These are phyloP conservation scores for Scytalidium sp. DNA, from an alignment of 2,329 filamentous ascomycete genomes.

Conservation along the genomic window DNA sequence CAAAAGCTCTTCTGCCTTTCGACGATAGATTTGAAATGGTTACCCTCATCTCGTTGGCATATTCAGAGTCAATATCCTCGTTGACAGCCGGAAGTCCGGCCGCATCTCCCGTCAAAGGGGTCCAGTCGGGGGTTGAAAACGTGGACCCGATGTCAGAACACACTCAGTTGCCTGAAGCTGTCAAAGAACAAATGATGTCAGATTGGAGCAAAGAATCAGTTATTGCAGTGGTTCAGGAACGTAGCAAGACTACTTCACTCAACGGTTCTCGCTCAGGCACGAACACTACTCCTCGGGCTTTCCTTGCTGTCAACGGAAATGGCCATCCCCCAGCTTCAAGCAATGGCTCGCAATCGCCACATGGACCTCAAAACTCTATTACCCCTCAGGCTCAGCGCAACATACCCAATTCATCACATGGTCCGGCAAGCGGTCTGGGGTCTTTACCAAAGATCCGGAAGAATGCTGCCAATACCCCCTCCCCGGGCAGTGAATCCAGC, in stretches of 20 bases:
- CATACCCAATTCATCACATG: constrained; percentile 25
- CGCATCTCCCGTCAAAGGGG: constrained; percentile 63
- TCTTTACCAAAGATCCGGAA: constrained; percentile 47
- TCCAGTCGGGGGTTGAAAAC: constrained; percentile 59
- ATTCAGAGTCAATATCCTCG: constrained; percentile 52
- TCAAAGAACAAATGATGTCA: constrained; percentile 72
- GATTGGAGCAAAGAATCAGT: constrained; percentile 79
- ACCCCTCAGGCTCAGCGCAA: constrained; percentile 15
- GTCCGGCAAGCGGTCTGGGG: constrained; percentile 27
- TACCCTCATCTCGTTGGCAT: constrained; percentile 69
- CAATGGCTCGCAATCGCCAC: constrained; percentile 40
- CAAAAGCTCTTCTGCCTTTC: constrained; percentile 69
- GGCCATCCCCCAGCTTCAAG: constrained; percentile 35
- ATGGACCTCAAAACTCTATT: constrained; percentile 32
- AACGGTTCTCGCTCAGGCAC: constrained; percentile 71
- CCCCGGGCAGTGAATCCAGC: constrained; percentile 36
- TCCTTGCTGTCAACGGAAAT: constrained; percentile 56
- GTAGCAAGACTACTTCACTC: constrained; percentile 69
- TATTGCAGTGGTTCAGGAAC: constrained; percentile 64
- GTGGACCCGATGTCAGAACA: constrained; percentile 35
- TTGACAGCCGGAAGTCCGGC: constrained; percentile 70
- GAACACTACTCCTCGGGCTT: constrained; percentile 41
- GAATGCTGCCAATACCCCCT: constrained; percentile 49
- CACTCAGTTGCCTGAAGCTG: constrained; percentile 57
- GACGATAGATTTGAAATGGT: constrained; percentile 71